Conservation (phyloP, 2,329 filamentous ascomycete species). For the Coniochaeta sp. region DNA sequence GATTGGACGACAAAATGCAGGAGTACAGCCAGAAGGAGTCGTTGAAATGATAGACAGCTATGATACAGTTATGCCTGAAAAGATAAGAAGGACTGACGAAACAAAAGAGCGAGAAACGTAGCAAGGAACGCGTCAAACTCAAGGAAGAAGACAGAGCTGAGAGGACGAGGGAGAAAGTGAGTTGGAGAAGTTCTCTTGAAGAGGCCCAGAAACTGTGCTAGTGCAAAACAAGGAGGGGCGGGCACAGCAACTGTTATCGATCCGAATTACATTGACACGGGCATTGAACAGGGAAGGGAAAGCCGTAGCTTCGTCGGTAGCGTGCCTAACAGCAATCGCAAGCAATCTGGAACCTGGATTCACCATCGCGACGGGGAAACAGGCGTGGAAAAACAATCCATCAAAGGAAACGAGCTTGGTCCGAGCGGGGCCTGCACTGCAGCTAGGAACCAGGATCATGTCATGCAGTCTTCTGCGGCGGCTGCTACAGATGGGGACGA, state of each 20-base stretch:
- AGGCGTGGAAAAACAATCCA: neutral
- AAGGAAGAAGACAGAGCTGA: neutral
- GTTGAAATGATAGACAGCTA: neutral
- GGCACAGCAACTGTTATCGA: neutral
- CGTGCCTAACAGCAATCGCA: neutral
- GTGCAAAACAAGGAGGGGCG: neutral
- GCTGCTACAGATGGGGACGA: neutral
- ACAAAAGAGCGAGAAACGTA: neutral
- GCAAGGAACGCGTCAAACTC: neutral
- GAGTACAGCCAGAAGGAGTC: neutral
- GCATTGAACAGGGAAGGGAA: neutral
- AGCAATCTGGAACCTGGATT: neutral
- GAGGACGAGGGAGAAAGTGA: neutral
- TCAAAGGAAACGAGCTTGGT: neutral
- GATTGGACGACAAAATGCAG: conserved; percentile 6
- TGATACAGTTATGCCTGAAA: neutral
- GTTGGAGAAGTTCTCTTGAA: neutral
- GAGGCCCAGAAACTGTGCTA: neutral
- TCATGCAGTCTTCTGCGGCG: neutral
- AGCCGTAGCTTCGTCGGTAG: neutral
- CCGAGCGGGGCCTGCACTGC: neutral
- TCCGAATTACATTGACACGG: neutral
- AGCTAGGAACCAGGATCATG: neutral
- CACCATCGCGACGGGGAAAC: neutral
- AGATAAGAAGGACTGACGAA: neutral